Evolutionary conservation across 495 filamentous ascomycete species (phyloP), one percentile per base, ranked within the genome.

Genomic region (Penicillium argentinense): DNA sequence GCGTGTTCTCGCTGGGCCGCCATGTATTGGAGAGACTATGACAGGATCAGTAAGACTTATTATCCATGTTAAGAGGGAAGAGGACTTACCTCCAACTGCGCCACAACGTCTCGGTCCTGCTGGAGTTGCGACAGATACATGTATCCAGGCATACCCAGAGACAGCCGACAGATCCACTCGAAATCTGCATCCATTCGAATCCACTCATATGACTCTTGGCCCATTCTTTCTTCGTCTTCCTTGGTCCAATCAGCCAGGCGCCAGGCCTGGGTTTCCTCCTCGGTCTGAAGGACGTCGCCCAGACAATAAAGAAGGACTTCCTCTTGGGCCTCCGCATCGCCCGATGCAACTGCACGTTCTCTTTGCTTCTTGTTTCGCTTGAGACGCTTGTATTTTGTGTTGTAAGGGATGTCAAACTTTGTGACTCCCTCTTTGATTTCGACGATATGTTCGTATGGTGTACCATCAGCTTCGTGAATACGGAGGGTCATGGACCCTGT

Each of bases 81-180:
- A n/a, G n/a, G 2, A 42, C 43, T 48, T 23, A 83, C 81, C 67
- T 98, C 93, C 47, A 95, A 79, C 51, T 99, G 93, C 9, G 93
- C 93, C 37, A 96, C 86, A 36, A 99, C 89, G 69, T 99, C 93
- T 49, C 91, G 78, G 71, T 99, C 93, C 59, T 99, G 95, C 58
- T 99, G 93, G 32, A 99, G 73, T 61, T 99, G 93, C 1, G 93
- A 97, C 42, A 96, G 76, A 60, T 89, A 96, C 93, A 99, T 99
- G 72, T 97, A 97, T 2, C 85, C 78, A 6, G 88, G 89, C 82
- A 96, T 88, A 23, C 78, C 82, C 38, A 91, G 76, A 29, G 81
- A 81, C 39, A 88, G 75, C 40, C 85, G 85, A 69, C 88, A 91
- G 28, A 97, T 82, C 93, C 93, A 99, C 60, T 99, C 93, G 55